Evolutionary conservation across 805 yeast species (phyloP).

Genomic region (Wickerhamiella brachini): DNA sequence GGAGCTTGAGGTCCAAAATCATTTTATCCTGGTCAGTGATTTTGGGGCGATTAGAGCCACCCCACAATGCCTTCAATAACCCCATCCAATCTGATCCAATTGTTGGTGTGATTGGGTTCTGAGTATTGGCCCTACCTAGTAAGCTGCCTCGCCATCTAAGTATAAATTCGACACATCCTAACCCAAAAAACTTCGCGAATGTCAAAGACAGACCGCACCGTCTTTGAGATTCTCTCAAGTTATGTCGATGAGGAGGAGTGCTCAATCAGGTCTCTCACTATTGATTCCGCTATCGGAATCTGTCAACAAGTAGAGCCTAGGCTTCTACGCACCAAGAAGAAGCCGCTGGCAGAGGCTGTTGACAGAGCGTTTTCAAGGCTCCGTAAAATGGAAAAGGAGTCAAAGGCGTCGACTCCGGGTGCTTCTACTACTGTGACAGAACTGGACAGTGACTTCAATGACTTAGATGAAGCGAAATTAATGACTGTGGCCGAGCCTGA

Average conservation of each 20-base stretch:
- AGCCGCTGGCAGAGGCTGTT: constrained; percentile 46
- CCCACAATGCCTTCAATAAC: constrained; percentile 1
- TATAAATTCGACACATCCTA: not conserved
- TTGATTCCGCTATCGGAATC: constrained; percentile 15
- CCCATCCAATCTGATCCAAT: constrained; percentile 1
- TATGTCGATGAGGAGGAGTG: constrained; percentile 27
- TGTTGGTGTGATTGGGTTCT: too few relatives aligned
- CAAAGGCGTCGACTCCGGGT: constrained; percentile 31
- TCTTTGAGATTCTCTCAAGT: constrained; percentile 19
- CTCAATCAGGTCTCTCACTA: constrained; percentile 16
- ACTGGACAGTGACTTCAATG: constrained; percentile 29
- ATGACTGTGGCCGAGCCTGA: constrained; percentile 46
- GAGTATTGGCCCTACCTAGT: too few relatives aligned
- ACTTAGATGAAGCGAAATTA: constrained; percentile 31
- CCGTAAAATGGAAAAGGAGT: constrained; percentile 44
- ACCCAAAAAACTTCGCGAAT: constrained; percentile 1
- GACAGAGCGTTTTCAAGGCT: constrained; percentile 43
- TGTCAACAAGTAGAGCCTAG: constrained; percentile 54
- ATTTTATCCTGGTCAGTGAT: constrained; percentile 80
- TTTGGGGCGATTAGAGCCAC: constrained; percentile 22
- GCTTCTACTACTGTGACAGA: constrained; percentile 18
- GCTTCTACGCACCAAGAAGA: constrained; percentile 55
- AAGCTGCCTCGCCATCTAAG: not conserved
- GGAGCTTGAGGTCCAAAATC: constrained; percentile 70
- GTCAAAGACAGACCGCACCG: constrained; percentile 13